phyloP scores from a whole-genome alignment of 768 basidiomycete genomes.

The Lyophyllum shimeji region DNA sequence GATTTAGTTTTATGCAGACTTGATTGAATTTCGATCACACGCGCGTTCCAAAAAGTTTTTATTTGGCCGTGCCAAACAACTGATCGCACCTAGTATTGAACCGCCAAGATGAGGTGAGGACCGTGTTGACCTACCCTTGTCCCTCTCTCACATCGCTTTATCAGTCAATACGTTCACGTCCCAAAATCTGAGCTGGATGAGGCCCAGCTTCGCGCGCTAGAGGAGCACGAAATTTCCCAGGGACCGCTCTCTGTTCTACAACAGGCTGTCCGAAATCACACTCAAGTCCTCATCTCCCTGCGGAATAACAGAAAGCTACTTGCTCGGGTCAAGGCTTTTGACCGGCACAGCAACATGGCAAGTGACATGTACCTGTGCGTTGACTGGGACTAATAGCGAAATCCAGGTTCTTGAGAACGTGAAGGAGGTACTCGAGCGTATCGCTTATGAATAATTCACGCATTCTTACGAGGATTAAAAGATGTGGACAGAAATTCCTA shows the following conservation, averaged over 20 bases:
- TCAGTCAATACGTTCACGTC: conserved; percentile 94
- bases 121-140: background rate
- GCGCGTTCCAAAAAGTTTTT: conserved; percentile 28
- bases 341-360: conserved; percentile 98
- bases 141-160: conserved; percentile 2
- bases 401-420: conserved; percentile 92
- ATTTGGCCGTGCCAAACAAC: conserved; percentile 33
- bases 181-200: conserved; percentile 98
- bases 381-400: conserved; percentile 13
- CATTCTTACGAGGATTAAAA: conserved; percentile 29
- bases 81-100: conserved; percentile 12
- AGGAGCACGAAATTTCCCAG: conserved; percentile 98
- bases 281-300: conserved; percentile 95
- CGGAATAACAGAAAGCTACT: conserved; percentile 98
- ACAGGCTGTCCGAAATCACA: conserved; percentile 95
- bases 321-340: conserved; percentile 96
- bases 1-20: conserved; percentile 1
- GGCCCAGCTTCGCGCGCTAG: conserved; percentile 91
- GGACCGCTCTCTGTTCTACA: conserved; percentile 96
- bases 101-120: conserved; percentile 37
- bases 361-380: conserved; percentile 22
- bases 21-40: background rate
- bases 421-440: conserved; percentile 71
- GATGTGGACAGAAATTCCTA: conserved; percentile 99
- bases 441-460: background rate